Base-by-base conservation (phyloP, 139 green algal genomes). In the Haematococcus sp. region DNA sequence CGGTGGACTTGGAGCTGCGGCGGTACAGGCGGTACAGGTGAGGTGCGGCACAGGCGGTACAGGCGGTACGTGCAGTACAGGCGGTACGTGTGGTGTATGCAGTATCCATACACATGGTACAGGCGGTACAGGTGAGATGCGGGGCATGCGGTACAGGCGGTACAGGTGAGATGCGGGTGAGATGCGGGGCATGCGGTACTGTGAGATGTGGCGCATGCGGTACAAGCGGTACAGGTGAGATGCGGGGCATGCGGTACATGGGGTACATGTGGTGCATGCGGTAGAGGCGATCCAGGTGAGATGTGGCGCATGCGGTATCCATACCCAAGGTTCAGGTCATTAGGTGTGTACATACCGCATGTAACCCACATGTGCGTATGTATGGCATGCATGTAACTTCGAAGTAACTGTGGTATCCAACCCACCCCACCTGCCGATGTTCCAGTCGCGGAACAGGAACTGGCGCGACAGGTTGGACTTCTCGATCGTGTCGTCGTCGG, bases 401-500 rank as follows among this genome's bases (percentile, higher is more conserved):
- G 19, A n/a, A 2, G 7, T 11, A 49, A 49, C 7, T 11, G 11
- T 7, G 40, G 16, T 31, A 15, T 27, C 17, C 28, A 55, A 70
- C 7, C 13, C 19, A n/a, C 5, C 79, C 28, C 75, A 88, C 83
- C 89, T 91, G 64, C 94, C 90, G 46, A 99, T 98, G 84, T 99
- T 86, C 89, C 88, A 97, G 82, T 99, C 91, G 1, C 95, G 82
- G 89, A 98, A 98, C 33, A 99, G 86, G 79, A 99, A 99, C 86
- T 99, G 96, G 34, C 96, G 84, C 46, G 75, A 91, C n/a, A 99
- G 87, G 85, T 99, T 99, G 73, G 73, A 90, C 87, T 97, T 98
- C 85, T 99, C 96, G 66, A 99, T 99, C 55, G 87, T 78, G 79
- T 99, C 96, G 65, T 99, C 96, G 68, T 99, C 96, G 0, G 95